Evolutionary conservation across 331 rosid genomes (phyloP), one percentile per base, ranked within the genome.

Genomic region (Telfairia occidentalis): DNA sequence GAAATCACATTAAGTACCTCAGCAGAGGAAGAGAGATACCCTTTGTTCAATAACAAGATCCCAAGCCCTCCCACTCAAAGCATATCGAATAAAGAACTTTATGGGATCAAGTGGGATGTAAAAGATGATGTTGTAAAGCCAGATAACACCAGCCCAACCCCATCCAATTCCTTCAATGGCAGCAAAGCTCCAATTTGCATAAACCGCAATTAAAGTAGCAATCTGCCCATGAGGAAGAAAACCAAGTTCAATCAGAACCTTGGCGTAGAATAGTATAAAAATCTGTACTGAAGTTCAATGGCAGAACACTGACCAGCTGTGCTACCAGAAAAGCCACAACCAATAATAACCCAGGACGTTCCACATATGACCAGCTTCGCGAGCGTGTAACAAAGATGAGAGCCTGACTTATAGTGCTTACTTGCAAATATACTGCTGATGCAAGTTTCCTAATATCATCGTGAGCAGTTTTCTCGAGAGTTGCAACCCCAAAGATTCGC

Each of bases 101-200:
- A 89, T 81, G 3, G 82, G 75, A 81, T 92, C 97, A 46, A 92
- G 97, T 16, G 97, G 96, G 71, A 92, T 42, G 77, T 85, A 92
- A 72, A 85, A 92, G 75, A 89, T 61, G 48, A 92, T 84, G 80
- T 92, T 92, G 70, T 92, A 92, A 9, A 92, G 89, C 97, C 97
- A 92, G 43, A 92, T 78, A 34, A 88, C 85, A 76, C 97, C 97
- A 52, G 97, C 97, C 97, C 97, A 92, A 35, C 97, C 92, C 96
- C 97, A 92, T 38, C 97, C 97, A 59, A 86, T 78, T 77, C 97
- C 97, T 78, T 84, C 84, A 35, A 91, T 82, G 7, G 91, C 91
- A 0, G 97, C 85, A 50, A 89, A 91, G 77, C 89, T 80, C 96
- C 96, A 91, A 69, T 77, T 79, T 32, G 96, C 92, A 37, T 92